Evolutionary conservation across 2,329 filamentous ascomycete genomes (phyloP), one percentile per base, ranked within the genome.

Genomic region (Colletotrichum orchidophilum): DNA sequence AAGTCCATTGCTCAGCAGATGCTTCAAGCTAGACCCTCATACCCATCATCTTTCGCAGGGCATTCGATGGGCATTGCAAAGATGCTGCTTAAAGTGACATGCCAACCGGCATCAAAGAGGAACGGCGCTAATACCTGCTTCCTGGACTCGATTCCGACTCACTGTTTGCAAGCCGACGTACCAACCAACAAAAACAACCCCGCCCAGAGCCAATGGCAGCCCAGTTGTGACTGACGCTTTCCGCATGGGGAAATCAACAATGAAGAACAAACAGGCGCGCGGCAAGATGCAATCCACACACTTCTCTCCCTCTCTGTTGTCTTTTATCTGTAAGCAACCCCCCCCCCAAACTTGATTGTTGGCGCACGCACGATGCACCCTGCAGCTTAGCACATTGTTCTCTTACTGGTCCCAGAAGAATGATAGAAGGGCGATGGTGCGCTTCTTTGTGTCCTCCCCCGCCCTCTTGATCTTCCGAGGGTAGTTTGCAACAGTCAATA

Each of bases 241-340:
- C n/a, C n/a, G n/a, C n/a, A n/a, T n/a, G n/a, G n/a, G n/a, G n/a
- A n/a, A n/a, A n/a, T n/a, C n/a, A n/a, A 5, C 59, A 9, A 26
- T 27, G 9, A 12, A 50, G 24, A 18, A 39, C 35, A 13, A 13
- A 46, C 39, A 46, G 68, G 58, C 69, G 69, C 65, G 65, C 65
- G 65, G 69, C 65, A 69, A 59, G 18, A 63, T 63, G 65, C 68
- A 62, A 26, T 27, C 6, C n/a, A 52, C 31, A 15, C 13, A 33
- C 15, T n/a, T 46, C 39, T 8, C 31, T 33, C 7, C 31, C 31
- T 8, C 31, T 33, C 31, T 33, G 7, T 33, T 3, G 31, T 33
- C 31, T 33, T 33, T 33, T 3, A 8, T 33, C 31, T n/a, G n/a
- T n/a, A 33, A 33, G 7, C 31, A 33, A 33, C 31, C 31, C 31